Conservation (phyloP, 331 rosid species). For the Dryas integrifolia region DNA sequence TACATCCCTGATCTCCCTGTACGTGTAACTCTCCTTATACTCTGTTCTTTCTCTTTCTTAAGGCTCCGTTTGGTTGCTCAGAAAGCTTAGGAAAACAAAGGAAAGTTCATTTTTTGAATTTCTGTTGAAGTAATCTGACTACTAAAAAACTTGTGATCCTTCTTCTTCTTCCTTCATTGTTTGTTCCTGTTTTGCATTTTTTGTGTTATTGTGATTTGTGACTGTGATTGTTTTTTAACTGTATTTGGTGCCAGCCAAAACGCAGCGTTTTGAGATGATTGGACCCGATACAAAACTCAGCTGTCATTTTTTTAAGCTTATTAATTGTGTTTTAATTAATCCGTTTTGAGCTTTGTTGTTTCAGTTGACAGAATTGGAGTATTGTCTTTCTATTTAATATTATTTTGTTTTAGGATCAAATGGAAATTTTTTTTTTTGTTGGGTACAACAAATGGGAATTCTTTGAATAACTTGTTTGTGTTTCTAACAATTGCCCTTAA, state of each 20-base stretch:
- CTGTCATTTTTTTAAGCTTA: background rate
- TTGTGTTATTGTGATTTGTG: background rate
- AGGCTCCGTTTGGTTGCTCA: no score
- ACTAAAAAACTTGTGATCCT: no score
- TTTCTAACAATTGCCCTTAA: background rate
- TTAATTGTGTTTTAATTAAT: background rate
- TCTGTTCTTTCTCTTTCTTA: background rate
- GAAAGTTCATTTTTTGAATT: no score
- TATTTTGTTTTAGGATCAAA: background rate
- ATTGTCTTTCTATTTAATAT: background rate
- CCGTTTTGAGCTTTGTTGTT: background rate
- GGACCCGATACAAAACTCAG: background rate
- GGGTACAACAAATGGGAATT: background rate
- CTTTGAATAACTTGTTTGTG: background rate
- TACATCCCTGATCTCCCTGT: conserved; percentile 66
- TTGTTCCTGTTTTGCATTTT: background rate
- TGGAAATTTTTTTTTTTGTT: background rate
- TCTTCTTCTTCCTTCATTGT: background rate
- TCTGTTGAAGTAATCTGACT: no score
- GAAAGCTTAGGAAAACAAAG: no score
- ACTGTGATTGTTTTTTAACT: background rate
- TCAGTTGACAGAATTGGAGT: background rate
- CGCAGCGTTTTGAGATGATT: background rate
- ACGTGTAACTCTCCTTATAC: conserved; percentile 17
- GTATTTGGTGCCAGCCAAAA: background rate